phyloP scores from a whole-genome alignment of 2,329 filamentous ascomycete genomes.

The Phaeosphaeriaceae sp. region DNA sequence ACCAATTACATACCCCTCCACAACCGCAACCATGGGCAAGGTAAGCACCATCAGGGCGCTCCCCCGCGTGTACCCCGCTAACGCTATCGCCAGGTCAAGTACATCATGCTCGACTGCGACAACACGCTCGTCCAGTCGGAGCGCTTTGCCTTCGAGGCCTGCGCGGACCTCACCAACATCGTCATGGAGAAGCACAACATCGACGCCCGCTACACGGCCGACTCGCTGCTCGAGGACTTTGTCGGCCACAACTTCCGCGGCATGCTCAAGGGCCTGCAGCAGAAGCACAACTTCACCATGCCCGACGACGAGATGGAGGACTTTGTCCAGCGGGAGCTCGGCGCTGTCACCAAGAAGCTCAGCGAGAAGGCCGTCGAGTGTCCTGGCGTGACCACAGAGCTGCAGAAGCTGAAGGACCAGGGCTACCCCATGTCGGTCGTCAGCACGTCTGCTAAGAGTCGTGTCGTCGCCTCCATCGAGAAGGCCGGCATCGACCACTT shows the following conservation, averaged over 20 bases:
- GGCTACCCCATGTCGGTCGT: constrained; percentile 82
- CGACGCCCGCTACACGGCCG: constrained; percentile 75
- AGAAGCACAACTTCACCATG: constrained; percentile 77
- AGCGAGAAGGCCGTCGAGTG: constrained; percentile 72
- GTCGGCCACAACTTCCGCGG: constrained; percentile 95
- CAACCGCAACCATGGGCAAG: constrained; percentile 41
- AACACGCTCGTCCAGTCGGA: constrained; percentile 95
- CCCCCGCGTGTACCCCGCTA: constrained; percentile 30
- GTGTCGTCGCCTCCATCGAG: constrained; percentile 78
- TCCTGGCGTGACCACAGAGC: constrained; percentile 69
- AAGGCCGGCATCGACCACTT: constrained; percentile 82
- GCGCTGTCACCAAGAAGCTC: constrained; percentile 83
- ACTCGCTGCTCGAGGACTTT: constrained; percentile 81
- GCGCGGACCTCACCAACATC: constrained; percentile 86
- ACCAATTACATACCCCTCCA: constrained; percentile 6
- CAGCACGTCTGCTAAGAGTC: constrained; percentile 77
- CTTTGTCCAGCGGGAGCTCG: constrained; percentile 80
- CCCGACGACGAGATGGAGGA: constrained; percentile 70
- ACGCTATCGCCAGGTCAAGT: constrained; percentile 49
- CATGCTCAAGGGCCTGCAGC: constrained; percentile 80
- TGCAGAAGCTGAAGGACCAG: constrained; percentile 69
- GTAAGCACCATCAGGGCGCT: constrained; percentile 20
- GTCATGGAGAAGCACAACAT: constrained; percentile 74
- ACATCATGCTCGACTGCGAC: constrained; percentile 67
- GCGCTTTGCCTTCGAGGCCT: constrained; percentile 88